These are phyloP conservation scores for Podosphaera aphanis DNA, from an alignment of 2,329 filamentous ascomycete species.

Conservation along the genomic window DNA sequence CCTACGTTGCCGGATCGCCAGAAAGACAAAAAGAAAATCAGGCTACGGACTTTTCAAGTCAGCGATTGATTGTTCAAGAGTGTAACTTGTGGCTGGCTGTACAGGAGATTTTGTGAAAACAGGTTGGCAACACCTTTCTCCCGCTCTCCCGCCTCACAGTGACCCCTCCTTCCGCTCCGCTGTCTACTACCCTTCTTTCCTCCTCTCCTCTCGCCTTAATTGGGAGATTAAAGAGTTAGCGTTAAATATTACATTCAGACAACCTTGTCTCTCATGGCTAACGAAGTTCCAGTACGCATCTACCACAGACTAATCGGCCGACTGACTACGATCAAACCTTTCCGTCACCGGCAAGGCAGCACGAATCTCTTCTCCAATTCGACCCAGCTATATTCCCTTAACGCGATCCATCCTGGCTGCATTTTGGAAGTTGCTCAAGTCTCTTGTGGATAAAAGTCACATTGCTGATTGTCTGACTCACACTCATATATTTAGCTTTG, in stretches of 20 bases:
- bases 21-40: background rate
- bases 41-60: background rate
- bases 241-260: background rate
- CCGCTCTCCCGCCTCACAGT: background rate
- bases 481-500: background rate
- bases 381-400: background rate
- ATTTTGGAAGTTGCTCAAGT: background rate
- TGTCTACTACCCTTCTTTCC: background rate
- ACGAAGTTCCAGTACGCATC: background rate
- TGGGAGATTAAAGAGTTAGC: background rate
- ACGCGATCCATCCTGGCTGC: background rate
- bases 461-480: background rate
- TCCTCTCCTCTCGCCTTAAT: background rate
- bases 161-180: background rate
- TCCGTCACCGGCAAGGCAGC: background rate
- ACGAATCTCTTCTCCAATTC: background rate
- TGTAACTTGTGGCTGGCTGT: background rate
- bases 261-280: background rate
- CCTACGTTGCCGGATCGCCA: background rate
- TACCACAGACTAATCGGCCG: background rate
- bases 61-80: background rate
- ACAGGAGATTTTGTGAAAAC: background rate
- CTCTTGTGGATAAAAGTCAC: background rate
- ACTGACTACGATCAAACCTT: background rate
- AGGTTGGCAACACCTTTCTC: background rate